These are phyloP conservation scores for Penicillium salamii DNA, from an alignment of 495 filamentous ascomycete species.

Conservation along the genomic window DNA sequence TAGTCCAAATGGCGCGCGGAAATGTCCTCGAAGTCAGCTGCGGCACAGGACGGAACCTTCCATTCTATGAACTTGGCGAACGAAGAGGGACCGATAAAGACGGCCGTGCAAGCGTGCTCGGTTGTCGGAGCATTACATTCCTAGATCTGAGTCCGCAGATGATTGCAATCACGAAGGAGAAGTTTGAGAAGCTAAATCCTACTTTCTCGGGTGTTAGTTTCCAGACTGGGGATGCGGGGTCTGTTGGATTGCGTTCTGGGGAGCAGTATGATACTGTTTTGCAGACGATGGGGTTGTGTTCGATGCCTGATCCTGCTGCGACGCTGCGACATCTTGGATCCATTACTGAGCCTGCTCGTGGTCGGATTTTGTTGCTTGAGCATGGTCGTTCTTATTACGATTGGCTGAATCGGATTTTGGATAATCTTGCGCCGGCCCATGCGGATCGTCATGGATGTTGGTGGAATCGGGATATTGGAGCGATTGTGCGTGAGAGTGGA, in stretches of 20 bases:
- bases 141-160: constrained; percentile 64
- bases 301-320: constrained; percentile 67
- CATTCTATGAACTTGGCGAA: constrained; percentile 67
- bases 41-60: constrained; percentile 85
- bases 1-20: constrained; percentile 63
- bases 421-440: constrained; percentile 73
- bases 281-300: constrained; percentile 93
- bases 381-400: constrained; percentile 78
- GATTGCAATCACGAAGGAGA: constrained; percentile 58
- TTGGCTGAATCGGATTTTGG: constrained; percentile 76
- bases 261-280: constrained; percentile 76
- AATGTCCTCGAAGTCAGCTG: constrained; percentile 86
- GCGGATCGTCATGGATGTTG: constrained; percentile 88
- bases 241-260: constrained; percentile 10
- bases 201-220: constrained; percentile 44
- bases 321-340: constrained; percentile 55
- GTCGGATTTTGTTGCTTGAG: constrained; percentile 82
- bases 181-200: constrained; percentile 52
- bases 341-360: constrained; percentile 48
- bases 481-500: constrained; percentile 74
- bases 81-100: constrained; percentile 66
- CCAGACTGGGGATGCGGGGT: constrained; percentile 36
- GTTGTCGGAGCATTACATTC: constrained; percentile 55
- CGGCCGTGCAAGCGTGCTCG: constrained; percentile 30
- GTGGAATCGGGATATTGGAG: constrained; percentile 92